Conservation (phyloP, 805 yeast genomes). For the Schwanniomyces polymorphus region DNA sequence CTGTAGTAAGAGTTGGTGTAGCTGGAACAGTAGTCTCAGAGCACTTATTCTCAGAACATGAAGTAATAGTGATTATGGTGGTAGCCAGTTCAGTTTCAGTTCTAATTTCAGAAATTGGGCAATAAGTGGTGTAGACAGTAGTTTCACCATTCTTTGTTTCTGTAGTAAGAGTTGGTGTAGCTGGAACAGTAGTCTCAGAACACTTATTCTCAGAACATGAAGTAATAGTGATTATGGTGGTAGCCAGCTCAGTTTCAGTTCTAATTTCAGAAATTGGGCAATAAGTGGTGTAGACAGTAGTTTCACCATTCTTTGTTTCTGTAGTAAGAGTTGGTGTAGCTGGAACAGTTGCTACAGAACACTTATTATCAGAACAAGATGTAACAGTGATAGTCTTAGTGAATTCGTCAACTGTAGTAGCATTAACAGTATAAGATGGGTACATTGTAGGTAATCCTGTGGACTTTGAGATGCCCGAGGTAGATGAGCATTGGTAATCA, state of each 20-base stretch:
- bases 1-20: too few species aligned
- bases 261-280: constrained; percentile 26
- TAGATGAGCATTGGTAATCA: constrained; percentile 15
- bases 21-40: constrained; percentile 19
- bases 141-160: constrained; percentile 5
- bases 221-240: constrained; percentile 33
- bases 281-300: constrained; percentile 35
- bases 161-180: constrained; percentile 34
- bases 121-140: constrained; percentile 8
- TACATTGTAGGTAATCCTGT: not conserved
- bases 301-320: constrained; percentile 21
- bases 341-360: constrained; percentile 19
- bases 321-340: constrained; percentile 28
- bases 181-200: constrained; percentile 18
- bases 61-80: constrained; percentile 32
- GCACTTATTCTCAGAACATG: constrained; percentile 35
- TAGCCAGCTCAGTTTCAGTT: constrained; percentile 13
- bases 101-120: too few species aligned
- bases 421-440: not conserved
- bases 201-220: constrained; percentile 37
- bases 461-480: constrained; percentile 10
- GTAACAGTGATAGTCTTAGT: not conserved
- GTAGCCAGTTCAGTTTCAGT: constrained; percentile 17
- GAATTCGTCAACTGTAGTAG: not conserved
- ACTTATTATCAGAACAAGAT: not conserved